Conservation (phyloP, 768 basidiomycete genomes). For the Tylopilus intermedius region DNA sequence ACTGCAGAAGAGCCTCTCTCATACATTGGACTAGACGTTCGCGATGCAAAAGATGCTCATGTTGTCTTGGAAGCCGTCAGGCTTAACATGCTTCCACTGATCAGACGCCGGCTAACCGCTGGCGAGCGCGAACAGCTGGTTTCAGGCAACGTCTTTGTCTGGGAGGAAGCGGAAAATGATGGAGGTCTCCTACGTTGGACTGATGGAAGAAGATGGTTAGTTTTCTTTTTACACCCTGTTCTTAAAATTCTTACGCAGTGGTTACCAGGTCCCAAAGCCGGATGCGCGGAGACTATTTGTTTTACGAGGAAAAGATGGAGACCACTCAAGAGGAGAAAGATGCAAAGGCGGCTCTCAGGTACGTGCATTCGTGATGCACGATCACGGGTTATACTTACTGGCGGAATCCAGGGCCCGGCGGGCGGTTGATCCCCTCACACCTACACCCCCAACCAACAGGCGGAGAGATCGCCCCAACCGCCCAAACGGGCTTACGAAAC, state of each 20-base stretch:
- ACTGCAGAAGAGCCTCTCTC: neutral
- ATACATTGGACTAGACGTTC: slow-evolving; percentile 47
- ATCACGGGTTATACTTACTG: slow-evolving; percentile 6
- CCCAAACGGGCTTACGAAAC: slow-evolving; percentile 78
- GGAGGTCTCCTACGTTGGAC: slow-evolving; percentile 71
- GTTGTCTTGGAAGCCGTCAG: slow-evolving; percentile 73
- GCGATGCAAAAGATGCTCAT: slow-evolving; percentile 77
- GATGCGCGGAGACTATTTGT: slow-evolving; percentile 78
- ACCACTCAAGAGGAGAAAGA: slow-evolving; percentile 76
- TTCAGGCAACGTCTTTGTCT: slow-evolving; percentile 78
- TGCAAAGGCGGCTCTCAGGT: slow-evolving; percentile 76
- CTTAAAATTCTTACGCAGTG: slow-evolving; percentile 3
- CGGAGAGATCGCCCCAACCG: slow-evolving; percentile 76
- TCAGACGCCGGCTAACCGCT: slow-evolving; percentile 64
- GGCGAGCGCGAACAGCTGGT: slow-evolving; percentile 63
- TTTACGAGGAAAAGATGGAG: slow-evolving; percentile 81
- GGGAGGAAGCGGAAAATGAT: slow-evolving; percentile 78
- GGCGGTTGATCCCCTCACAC: slow-evolving; percentile 56
- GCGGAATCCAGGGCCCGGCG: slow-evolving; percentile 43
- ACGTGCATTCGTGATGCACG: slow-evolving; percentile 12
- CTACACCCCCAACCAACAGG: slow-evolving; percentile 55
- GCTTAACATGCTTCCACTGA: slow-evolving; percentile 61
- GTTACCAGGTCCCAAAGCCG: slow-evolving; percentile 70
- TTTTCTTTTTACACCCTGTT: neutral
- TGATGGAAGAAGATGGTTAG: slow-evolving; percentile 72